These are phyloP conservation scores for Hysterium pulicare DNA, from an alignment of 2,329 filamentous ascomycete species.

Conservation along the genomic window DNA sequence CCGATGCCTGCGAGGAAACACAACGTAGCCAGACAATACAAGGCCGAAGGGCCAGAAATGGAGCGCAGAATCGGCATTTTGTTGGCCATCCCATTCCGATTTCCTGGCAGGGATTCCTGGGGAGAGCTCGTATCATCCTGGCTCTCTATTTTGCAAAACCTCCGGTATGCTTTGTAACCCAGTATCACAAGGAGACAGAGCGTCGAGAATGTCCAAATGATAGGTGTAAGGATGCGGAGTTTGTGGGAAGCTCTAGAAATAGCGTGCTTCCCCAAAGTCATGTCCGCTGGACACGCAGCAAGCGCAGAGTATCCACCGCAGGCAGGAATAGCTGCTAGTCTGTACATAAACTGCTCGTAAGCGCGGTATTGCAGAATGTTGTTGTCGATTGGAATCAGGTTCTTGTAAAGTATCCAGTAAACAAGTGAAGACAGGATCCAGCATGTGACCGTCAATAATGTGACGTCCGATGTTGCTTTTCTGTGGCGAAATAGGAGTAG, in stretches of 20 bases:
- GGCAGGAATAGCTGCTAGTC: conserved; percentile 15
- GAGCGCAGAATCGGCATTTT: conserved; percentile 1
- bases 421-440: conserved; percentile 18
- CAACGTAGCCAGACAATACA: conserved; percentile 6
- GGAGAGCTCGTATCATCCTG: not conserved
- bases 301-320: conserved; percentile 20
- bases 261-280: conserved; percentile 3
- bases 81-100: not conserved
- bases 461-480: conserved; percentile 8
- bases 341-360: conserved; percentile 21
- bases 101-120: not conserved
- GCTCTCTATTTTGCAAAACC: not conserved
- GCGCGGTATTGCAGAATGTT: conserved; percentile 7
- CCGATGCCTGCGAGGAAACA: conserved; percentile 16
- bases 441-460: conserved; percentile 10
- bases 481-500: conserved; percentile 10
- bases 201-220: conserved; percentile 19
- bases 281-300: conserved; percentile 16
- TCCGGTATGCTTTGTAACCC: not conserved
- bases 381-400: conserved; percentile 11
- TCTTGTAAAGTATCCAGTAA: conserved; percentile 17
- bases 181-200: conserved; percentile 8
- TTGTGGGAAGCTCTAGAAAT: conserved; percentile 9
- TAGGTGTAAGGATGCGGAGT: conserved; percentile 13
- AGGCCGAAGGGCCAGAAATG: not conserved